Evolutionary conservation across 345 rosid species (phyloP), one percentile per base, ranked within the genome.

Genomic region (Gossypium thurberi): DNA sequence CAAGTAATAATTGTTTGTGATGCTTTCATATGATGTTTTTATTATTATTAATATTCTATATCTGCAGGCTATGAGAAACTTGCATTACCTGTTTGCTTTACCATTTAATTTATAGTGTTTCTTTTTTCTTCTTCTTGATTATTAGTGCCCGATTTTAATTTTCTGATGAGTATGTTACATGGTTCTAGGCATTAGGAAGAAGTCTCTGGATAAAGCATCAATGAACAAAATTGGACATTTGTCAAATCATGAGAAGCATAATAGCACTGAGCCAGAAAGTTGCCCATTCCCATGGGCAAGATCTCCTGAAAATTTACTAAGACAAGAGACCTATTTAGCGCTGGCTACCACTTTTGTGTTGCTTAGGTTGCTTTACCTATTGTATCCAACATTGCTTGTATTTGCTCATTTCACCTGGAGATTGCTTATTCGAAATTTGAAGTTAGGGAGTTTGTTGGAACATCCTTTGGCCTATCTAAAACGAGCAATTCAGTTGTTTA

Each of bases 251-350:
- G 90, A 82, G 77, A 86, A 86, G 81, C 78, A 81, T 69, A 80
- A 76, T 64, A 81, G 75, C 70, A 17, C 72, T 7, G 96, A 87
- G 74, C 88, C 42, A 40, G 99, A 95, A 69, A 92, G 81, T 82
- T 95, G 98, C 74, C 99, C 97, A 0, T 95, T 90, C 82, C 84
- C 92, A 62, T 95, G 99, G 99, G 97, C 94, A 72, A 92, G 88
- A 84, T 92, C 99, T 55, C 99, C 99, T 1, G 97, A 89, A 86
- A 91, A 92, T 70, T 70, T 91, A 82, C 85, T 95, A 60, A 83
- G 80, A 6, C 94, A 92, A 74, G 98, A 92, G 79, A 95, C 98
- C 0, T 95, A 83, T 75, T 79, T 95, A 59, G 84, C 94, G 47
- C 80, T 95, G 76, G 98, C 99, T 11, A 78, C 86, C 11, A 65